Conservation (phyloP, 176 grass and related monocot genomes). For the Oryza glumipatula region DNA sequence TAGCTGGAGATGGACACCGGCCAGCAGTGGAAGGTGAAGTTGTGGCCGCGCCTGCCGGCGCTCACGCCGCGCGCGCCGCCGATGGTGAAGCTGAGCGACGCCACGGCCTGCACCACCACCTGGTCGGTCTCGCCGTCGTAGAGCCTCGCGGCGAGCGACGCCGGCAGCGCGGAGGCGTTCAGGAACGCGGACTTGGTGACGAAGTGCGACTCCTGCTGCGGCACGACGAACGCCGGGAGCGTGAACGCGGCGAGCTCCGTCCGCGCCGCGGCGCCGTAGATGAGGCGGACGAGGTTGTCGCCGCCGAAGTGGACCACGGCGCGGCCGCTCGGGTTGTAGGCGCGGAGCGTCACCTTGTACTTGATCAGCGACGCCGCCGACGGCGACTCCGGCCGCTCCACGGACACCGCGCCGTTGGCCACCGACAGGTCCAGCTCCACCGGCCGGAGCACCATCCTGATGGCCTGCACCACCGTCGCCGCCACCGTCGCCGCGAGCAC, state of each 20-base stretch:
- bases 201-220: not conserved
- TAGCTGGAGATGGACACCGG: slow-evolving; percentile 17
- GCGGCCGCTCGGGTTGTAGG: slow-evolving; percentile 28
- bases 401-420: not conserved
- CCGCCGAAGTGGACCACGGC: slow-evolving; percentile 13
- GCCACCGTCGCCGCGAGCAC: not conserved
- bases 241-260: not conserved
- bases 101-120: slow-evolving; percentile 13
- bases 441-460: not conserved
- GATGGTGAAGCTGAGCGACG: slow-evolving; percentile 14
- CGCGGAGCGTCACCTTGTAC: not conserved
- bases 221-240: not conserved
- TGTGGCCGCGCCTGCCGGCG: not conserved
- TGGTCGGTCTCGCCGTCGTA: slow-evolving; percentile 18
- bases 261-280: not conserved
- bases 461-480: not conserved
- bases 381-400: slow-evolving; percentile 2
- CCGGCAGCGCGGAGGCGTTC: not conserved
- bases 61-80: not conserved
- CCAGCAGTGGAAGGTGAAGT: slow-evolving; percentile 29
- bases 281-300: not conserved
- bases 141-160: not conserved
- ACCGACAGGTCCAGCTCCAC: slow-evolving; percentile 11
- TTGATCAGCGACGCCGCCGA: not conserved
- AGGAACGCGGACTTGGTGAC: not conserved